Conservation (phyloP, 2,329 filamentous ascomycete species). For the Hypoxylon sp. region DNA sequence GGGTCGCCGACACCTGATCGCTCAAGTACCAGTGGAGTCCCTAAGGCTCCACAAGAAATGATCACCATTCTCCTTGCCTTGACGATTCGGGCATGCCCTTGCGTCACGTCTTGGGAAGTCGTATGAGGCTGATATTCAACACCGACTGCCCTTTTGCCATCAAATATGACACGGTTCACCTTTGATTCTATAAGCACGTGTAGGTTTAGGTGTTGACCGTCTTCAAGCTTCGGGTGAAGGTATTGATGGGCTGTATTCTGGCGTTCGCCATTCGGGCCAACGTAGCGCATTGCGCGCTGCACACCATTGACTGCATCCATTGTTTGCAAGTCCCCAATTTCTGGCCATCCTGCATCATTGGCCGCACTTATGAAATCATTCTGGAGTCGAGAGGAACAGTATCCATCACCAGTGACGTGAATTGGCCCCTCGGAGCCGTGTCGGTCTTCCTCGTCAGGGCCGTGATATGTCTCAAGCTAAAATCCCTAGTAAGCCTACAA, state of each 20-base stretch:
- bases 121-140: constrained; percentile 39
- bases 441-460: constrained; percentile 58
- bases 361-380: constrained; percentile 66
- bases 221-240: constrained; percentile 65
- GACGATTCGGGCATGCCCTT: constrained; percentile 42
- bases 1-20: constrained; percentile 65
- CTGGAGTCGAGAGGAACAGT: constrained; percentile 58
- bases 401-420: constrained; percentile 67
- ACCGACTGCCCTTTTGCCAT: constrained; percentile 33
- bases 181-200: constrained; percentile 68
- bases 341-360: constrained; percentile 63
- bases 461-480: constrained; percentile 70
- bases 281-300: constrained; percentile 39
- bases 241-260: constrained; percentile 67
- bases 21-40: constrained; percentile 64
- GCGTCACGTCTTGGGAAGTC: constrained; percentile 6
- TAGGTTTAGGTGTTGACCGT: constrained; percentile 63
- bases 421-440: constrained; percentile 71
- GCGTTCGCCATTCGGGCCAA: constrained; percentile 60
- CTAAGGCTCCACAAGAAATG: constrained; percentile 59
- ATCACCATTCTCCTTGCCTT: constrained; percentile 65
- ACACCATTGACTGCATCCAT: constrained; percentile 58
- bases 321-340: constrained; percentile 67
- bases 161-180: constrained; percentile 55
- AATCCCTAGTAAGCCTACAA: constrained; percentile 39